phyloP scores from a whole-genome alignment of 495 filamentous ascomycete species.

The Jackrogersella minutella region DNA sequence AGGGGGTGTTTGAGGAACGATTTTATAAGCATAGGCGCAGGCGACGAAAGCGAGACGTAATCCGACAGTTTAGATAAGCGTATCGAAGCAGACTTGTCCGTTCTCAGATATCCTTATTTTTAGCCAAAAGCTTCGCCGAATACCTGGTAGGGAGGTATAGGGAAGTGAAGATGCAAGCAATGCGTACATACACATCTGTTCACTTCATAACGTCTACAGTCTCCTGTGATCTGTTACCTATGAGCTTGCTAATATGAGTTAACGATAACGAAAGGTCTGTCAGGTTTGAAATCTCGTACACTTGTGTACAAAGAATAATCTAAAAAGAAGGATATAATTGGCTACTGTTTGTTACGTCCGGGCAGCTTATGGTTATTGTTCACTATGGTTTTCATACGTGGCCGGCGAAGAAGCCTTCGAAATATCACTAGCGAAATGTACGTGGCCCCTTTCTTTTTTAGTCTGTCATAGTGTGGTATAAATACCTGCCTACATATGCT shows the following conservation, averaged over 20 bases:
- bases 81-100: conserved; percentile 22
- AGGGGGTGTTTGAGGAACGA: conserved; percentile 19
- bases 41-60: conserved; percentile 24
- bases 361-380: no score
- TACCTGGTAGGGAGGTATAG: not conserved
- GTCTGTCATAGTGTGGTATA: not conserved
- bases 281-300: conserved; percentile 2
- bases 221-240: not conserved
- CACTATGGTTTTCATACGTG: conserved; percentile 8
- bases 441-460: conserved; percentile 5
- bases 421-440: not conserved
- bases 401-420: not conserved
- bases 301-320: not conserved
- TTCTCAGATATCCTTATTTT: conserved; percentile 1
- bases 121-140: not conserved
- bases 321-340: not conserved
- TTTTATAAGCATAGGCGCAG: conserved; percentile 22
- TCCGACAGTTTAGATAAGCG: conserved; percentile 26
- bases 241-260: not conserved
- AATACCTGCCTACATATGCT: not conserved
- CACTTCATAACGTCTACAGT: not conserved
- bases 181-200: not conserved
- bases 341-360: not conserved
- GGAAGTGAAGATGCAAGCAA: not conserved
- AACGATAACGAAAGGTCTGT: no score